Base-by-base conservation (phyloP, 2,329 filamentous ascomycete genomes). In the Alternaria alternata region DNA sequence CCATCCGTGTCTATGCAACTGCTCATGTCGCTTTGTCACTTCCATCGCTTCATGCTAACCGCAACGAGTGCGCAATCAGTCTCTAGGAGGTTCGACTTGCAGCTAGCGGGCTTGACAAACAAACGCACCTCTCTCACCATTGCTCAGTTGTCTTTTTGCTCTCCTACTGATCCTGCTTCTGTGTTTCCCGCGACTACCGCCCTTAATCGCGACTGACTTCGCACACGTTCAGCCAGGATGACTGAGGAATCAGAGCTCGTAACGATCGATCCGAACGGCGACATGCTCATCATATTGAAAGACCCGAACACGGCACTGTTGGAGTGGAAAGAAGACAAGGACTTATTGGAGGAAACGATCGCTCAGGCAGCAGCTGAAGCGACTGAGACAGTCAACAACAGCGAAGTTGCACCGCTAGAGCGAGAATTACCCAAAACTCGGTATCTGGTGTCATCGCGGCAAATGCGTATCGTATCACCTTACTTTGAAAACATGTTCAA, bases 401-500 rank as follows among this genome's bases (percentile, higher is more conserved):
- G 28, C 28, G 28, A 30, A 30, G 8, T 3, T 30, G 28, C 7
- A 4, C 28, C 7, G 28, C 28, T 30, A 11, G 8, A 30, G 28
- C 28, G 4, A 30, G 9, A 6, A 8, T 11, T 30, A 11, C 28
- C 28, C 28, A 11, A 8, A 30, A 30, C 28, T 30, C 28, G 28
- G 7, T 30, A 11, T 38, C 38, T 52, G 7, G 49, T 42, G 8
- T 52, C 38, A 24, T 34, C 38, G 18, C 49, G 36, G 6, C 49
- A 52, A 11, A 16, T 52, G 38, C 49, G 49, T 8, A 52, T 43
- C 11, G 38, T 32, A 2, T 52, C 49, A 3, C n/a, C 49, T 11
- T 52, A 43, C 38, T 52, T 52, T 12, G 26, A 52, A 8, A 52
- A 43, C 7, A 52, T 43, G 26, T 52, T 52, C 26, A 43, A 52